phyloP scores from a whole-genome alignment of 75 land plant genomes.

The Pinus tabuliformis region DNA sequence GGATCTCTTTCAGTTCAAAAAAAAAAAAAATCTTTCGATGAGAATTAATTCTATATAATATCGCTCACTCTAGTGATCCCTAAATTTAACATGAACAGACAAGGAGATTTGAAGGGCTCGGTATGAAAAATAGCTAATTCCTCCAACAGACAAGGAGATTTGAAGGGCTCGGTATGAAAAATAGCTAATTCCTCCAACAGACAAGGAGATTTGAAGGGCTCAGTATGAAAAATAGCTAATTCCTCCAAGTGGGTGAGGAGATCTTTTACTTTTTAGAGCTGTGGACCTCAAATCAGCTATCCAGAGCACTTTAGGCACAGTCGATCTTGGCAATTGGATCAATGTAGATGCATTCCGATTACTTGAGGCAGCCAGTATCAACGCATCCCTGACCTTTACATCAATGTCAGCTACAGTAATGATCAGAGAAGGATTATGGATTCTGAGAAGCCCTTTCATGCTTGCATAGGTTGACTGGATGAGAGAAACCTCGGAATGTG shows the following conservation, averaged over 20 bases:
- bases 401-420: conserved; percentile 67
- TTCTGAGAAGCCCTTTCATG: conserved; percentile 85
- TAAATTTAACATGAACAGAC: not conserved
- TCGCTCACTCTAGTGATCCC: not conserved
- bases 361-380: conserved; percentile 63
- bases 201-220: not conserved
- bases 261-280: conserved; percentile 67
- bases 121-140: not conserved
- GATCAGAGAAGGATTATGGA: conserved; percentile 86
- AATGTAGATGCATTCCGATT: conserved; percentile 39
- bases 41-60: not conserved
- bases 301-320: conserved; percentile 84
- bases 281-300: conserved; percentile 74
- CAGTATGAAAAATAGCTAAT: not conserved
- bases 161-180: not conserved
- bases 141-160: not conserved
- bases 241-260: not conserved
- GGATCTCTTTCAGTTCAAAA: not conserved
- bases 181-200: too few species aligned
- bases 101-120: not conserved
- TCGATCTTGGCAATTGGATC: conserved; percentile 61
- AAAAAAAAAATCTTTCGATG: not conserved
- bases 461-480: conserved; percentile 71
- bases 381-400: conserved; percentile 58
- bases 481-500: conserved; percentile 66